Base-by-base conservation (phyloP, 177 flowering plant genomes). In the Vitis hybrid region DNA sequence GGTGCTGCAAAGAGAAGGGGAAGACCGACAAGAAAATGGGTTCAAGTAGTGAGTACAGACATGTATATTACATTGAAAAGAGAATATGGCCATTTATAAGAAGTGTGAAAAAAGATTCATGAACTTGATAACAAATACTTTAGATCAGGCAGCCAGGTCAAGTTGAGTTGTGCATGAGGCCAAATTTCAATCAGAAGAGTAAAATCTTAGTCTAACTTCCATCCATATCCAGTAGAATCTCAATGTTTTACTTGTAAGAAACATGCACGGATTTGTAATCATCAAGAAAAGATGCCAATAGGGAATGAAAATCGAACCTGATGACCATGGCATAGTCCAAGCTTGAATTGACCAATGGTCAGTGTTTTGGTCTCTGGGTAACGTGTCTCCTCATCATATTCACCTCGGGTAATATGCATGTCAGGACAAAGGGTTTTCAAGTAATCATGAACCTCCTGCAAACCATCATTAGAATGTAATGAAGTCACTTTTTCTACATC, bases 301-400 rank as follows among this genome's bases (percentile, higher is more conserved):
- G 19, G 51, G 55, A 30, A 59, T 26, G 56, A 61, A 50, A 70
- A 79, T 30, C 75, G 75, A 34, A 94, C 98, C 97, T 94, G 98
- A 80, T 94, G 98, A 60, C 98, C 98, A 79, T 94, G 98, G 82
- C 92, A 90, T 18, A 94, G 56, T 62, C 97, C 98, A 79, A 94
- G 84, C 86, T 90, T 94, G 77, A 94, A 94, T 71, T 92, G 98
- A 66, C 98, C 98, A 78, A 94, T 90, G 52, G 94, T 94, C 5
- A 92, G 82, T 58, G 93, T 92, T 79, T 94, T 94, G 57, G 93
- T 89, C 85, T 94, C 97, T 10, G 94, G 97, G 75, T 89, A 92
- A 15, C 87, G 85, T 62, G 89, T 52, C 51, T 92, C 97, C 74
- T 94, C 97, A 76, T 94, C 98, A 82, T 91, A 90, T 77, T 93